Evolutionary conservation across 345 rosid genomes (phyloP).

Genomic region (Chamaenerion angustifolium): DNA sequence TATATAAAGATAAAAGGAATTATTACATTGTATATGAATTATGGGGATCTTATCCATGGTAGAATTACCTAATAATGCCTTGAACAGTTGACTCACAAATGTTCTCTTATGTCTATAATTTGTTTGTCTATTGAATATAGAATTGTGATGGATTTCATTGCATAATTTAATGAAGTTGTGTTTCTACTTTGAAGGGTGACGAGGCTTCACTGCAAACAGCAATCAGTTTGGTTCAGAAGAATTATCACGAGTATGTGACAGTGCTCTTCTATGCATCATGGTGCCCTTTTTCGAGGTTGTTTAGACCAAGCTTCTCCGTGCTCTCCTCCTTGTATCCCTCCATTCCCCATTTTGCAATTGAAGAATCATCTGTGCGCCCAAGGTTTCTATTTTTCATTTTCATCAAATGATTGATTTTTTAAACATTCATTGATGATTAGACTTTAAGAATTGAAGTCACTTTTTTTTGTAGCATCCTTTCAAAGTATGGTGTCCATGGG

Average conservation of each 20-base stretch:
- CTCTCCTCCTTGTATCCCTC: conserved; percentile 57
- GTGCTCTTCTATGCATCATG: conserved; percentile 87
- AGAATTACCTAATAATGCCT: no score
- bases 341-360: conserved; percentile 59
- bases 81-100: no score
- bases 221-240: conserved; percentile 49
- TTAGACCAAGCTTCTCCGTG: conserved; percentile 55
- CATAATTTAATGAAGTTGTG: conserved; percentile 1
- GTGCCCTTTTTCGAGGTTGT: conserved; percentile 85
- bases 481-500: conserved; percentile 94
- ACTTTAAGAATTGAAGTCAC: conserved; percentile 6
- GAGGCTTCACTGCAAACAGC: conserved; percentile 63
- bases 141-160: neutral
- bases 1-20: no score
- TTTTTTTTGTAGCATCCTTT: conserved; percentile 53
- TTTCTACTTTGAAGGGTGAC: conserved; percentile 46
- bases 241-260: conserved; percentile 47
- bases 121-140: neutral
- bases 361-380: conserved; percentile 74
- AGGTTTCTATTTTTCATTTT: conserved; percentile 34
- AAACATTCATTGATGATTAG: neutral
- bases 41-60: neutral
- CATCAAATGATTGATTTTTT: neutral
- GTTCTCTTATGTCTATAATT: no score
- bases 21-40: neutral